Percentiles rank a stretch among this genome's conserved stretches.
phyloP scores from a whole-genome alignment of 768 basidiomycete genomes.

The Boletus rubroflammeus region DNA sequence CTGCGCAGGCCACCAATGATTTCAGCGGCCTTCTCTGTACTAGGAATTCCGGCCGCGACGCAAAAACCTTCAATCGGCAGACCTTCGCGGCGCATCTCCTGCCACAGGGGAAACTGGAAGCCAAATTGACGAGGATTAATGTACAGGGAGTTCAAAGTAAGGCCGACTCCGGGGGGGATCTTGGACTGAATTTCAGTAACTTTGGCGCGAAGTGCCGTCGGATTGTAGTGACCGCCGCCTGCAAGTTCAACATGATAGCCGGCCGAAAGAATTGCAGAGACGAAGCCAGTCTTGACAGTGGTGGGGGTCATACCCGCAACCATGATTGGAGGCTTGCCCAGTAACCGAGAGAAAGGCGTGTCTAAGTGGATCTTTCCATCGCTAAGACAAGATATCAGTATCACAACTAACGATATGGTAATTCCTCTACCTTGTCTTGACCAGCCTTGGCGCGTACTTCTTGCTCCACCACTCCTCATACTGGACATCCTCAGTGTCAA shows the following conservation, averaged over 20 bases:
- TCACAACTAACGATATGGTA: neutral
- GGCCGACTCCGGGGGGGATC: constrained; percentile 83
- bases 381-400: constrained; percentile 36
- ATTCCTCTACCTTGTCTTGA: constrained; percentile 75
- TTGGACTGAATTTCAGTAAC: constrained; percentile 87
- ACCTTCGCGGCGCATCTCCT: constrained; percentile 94
- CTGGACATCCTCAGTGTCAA: constrained; percentile 57
- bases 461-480: constrained; percentile 90
- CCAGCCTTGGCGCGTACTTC: constrained; percentile 78
- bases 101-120: constrained; percentile 98
- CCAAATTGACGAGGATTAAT: constrained; percentile 97
- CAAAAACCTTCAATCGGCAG: constrained; percentile 98
- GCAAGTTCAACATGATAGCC: constrained; percentile 97
- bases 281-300: constrained; percentile 94
- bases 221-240: constrained; percentile 96
- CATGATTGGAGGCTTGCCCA: constrained; percentile 98
- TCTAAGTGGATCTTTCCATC: constrained; percentile 92
- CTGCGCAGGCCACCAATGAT: constrained; percentile 81
- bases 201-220: constrained; percentile 82
- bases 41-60: constrained; percentile 96
- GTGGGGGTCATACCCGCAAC: constrained; percentile 99
- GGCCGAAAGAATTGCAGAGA: constrained; percentile 86
- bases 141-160: constrained; percentile 94
- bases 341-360: constrained; percentile 91
- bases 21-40: constrained; percentile 94